Base-by-base conservation (phyloP, 192 early-diverging fungal species). In the Cladochytrium replicatum region DNA sequence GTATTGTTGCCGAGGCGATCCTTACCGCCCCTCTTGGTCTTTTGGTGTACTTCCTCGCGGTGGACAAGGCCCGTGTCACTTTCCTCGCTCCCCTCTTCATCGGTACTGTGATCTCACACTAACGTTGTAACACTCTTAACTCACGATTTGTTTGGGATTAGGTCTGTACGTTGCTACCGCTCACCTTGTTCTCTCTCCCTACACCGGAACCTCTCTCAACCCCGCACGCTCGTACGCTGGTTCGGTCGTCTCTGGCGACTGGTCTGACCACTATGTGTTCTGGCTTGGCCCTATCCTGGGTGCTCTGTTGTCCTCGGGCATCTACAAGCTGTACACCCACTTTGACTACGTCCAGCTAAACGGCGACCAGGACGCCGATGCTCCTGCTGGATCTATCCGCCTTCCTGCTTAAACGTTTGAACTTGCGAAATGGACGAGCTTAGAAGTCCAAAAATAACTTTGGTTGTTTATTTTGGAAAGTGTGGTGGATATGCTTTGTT, bases 191-290 rank as follows among this genome's bases (percentile, higher is more conserved):
- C 48, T 55, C 13, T 58, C 68, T 31, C 66, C 66, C 15, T 65
- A 53, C 54, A 68, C 61, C 25, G 63, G 67, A 31, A 72, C 75
- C n/a, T 67, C 68, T 21, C 57, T 85, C 43, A 85, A 85, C 60
- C 83, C 81, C 11, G 83, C 81, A n/a, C 68, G 79, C 44, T 69
- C 70, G 39, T 81, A 81, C 58, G 81, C 61, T 34, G 63, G 75
- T 11, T 68, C 77, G 4, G 52, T 80, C 17, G 68, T 69, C 6
- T 54, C 75, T 21, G 68, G 69, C 11, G 45, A 47, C 9, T 61
- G 77, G 45, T 44, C 30, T 2, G 38, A 66, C 15, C 80, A 83
- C 31, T 81, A 75, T 74, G 58, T 85, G 38, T 85, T 80, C 57
- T 82, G 80, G 80, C 55, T 81, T 21, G 71, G 74, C 15, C 68